These are phyloP conservation scores for Multifurca ochricompacta DNA, from an alignment of 768 basidiomycete species.

Conservation along the genomic window DNA sequence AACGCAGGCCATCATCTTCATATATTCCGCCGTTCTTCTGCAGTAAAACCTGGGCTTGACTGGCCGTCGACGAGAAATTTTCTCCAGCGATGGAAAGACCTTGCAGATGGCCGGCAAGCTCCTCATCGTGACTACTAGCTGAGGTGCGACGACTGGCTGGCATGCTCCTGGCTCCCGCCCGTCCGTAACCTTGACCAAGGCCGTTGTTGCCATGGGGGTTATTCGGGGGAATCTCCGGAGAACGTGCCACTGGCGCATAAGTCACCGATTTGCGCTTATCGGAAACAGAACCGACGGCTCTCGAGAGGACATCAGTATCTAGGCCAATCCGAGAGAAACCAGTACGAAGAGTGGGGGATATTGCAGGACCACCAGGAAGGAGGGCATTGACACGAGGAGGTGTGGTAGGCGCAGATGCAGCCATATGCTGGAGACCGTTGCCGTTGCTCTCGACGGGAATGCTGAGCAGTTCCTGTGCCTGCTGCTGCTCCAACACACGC, in stretches of 20 bases:
- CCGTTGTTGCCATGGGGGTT: constrained; percentile 31
- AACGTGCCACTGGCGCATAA: constrained; percentile 70
- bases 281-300: constrained; percentile 55
- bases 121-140: constrained; percentile 80
- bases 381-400: constrained; percentile 72
- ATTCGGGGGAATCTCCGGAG: constrained; percentile 45
- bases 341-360: constrained; percentile 35
- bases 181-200: constrained; percentile 45
- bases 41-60: constrained; percentile 44
- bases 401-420: constrained; percentile 84
- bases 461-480: constrained; percentile 75
- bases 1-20: constrained; percentile 51
- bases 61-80: constrained; percentile 48
- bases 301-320: constrained; percentile 57
- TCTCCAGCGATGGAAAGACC: constrained; percentile 64
- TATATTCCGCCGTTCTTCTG: constrained; percentile 45
- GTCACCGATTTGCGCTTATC: constrained; percentile 87
- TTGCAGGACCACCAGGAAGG: constrained; percentile 46
- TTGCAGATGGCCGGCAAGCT: constrained; percentile 68
- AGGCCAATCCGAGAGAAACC: constrained; percentile 38
- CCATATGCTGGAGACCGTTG: constrained; percentile 58
- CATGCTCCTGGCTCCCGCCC: constrained; percentile 84
- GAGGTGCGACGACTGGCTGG: constrained; percentile 86
- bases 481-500: constrained; percentile 86
- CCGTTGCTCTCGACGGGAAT: constrained; percentile 57